These are phyloP conservation scores for Thelonectria rubi DNA, from an alignment of 2,329 filamentous ascomycete species.

Conservation along the genomic window DNA sequence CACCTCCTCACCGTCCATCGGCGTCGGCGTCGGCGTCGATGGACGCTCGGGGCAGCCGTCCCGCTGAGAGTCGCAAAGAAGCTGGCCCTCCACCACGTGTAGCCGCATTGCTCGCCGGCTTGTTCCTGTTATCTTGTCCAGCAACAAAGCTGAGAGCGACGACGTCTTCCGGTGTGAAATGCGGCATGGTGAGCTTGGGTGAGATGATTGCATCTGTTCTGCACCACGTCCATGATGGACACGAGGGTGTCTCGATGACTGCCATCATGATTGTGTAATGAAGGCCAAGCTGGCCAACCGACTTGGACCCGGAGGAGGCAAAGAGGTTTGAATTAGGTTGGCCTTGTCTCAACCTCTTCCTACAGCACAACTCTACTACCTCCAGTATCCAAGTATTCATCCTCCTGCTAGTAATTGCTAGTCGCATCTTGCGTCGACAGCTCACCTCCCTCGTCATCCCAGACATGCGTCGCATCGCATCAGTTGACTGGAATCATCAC, in stretches of 20 bases:
- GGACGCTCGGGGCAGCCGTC: conserved; percentile 16
- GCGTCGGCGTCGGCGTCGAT: conserved; percentile 14
- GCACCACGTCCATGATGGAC: conserved; percentile 4
- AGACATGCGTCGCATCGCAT: conserved; percentile 3
- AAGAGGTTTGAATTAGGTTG: conserved; percentile 8
- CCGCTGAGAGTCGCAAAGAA: conserved; percentile 30
- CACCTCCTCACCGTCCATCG: conserved; percentile 12
- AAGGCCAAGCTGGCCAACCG: not conserved
- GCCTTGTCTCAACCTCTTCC: conserved; percentile 1
- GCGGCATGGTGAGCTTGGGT: conserved; percentile 7
- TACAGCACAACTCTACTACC: too few relatives aligned
- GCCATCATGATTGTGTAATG: conserved; percentile 5
- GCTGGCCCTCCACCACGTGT: conserved; percentile 30
- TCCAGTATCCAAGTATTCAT: not conserved
- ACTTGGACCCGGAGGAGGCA: not conserved
- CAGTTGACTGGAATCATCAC: conserved; percentile 1
- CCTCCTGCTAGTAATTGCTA: conserved; percentile 4
- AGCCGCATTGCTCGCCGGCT: conserved; percentile 3
- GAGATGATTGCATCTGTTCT: not conserved
- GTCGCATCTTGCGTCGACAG: not conserved
- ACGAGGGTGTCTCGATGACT: conserved; percentile 8
- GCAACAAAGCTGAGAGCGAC: conserved; percentile 12
- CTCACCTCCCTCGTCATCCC: conserved; percentile 3
- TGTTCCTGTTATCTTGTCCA: conserved; percentile 7
- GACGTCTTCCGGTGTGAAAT: conserved; percentile 19